Evolutionary conservation across 176 grass and related monocot species (phyloP), one percentile per base, ranked within the genome.

Genomic region (Ampelocalamus luodianensis): DNA sequence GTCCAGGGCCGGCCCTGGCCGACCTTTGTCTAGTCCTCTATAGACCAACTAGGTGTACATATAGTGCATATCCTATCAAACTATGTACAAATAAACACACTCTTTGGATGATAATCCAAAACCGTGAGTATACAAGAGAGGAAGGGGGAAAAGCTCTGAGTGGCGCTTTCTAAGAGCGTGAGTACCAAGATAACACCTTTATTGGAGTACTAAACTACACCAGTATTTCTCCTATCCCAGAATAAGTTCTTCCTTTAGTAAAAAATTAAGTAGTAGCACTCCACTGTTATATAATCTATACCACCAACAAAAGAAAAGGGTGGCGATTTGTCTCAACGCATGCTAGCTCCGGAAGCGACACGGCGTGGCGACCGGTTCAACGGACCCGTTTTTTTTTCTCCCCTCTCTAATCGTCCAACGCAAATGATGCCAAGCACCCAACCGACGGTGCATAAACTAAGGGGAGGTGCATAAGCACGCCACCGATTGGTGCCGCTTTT

Each of bases 351-450:
- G 27, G 77, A 80, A 45, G 60, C 85, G 69, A 87, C 69, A 81
- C 69, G 69, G 58, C 84, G 39, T 3, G 72, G 72, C 65, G 65
- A 78, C 44, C 23, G 53, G 22, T 78, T 72, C 80, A 62, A 55
- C 65, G 55, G 81, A 74, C 81, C n/a, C 34, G 0, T 16, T 9
- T 2, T 3, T 40, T 17, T 17, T 0, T 22, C 11, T 60, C 39
- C 20, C 22, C 16, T 36, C 32, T 20, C 36, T 29, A 82, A 66
- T 46, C 64, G 54, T 83, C 65, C 80, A 79, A 23, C 66, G 8
- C 66, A 32, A 72, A 83, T 79, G 80, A 88, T 88, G 80, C 66
- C 77, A 37, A 77, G 64, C 69, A 70, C 82, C 51, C 77, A 29
- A 29, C 67, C 38, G 59, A 58, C 76, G 59, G 26, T 54, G 63